These are phyloP conservation scores for Arachis stenosperma DNA, from an alignment of 306 rosid genomes.

Conservation along the genomic window DNA sequence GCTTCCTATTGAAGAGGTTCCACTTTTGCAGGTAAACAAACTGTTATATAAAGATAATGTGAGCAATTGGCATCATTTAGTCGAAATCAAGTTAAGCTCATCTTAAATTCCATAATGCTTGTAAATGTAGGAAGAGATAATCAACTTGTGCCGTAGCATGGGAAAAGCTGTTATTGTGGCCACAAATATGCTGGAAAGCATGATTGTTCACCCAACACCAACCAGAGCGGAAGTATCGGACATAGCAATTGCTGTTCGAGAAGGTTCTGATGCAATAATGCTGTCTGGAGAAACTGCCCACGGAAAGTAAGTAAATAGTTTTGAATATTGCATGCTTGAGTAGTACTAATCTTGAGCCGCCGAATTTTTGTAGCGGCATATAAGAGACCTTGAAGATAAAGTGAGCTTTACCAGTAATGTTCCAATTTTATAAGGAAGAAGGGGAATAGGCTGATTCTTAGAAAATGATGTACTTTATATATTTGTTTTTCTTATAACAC, in stretches of 20 bases:
- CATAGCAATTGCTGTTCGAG: constrained; percentile 98
- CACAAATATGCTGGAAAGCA: constrained; percentile 98
- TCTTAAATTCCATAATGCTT: constrained; percentile 32
- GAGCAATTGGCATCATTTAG: constrained; percentile 1
- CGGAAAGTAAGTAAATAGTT: constrained; percentile 75
- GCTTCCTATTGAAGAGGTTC: constrained; percentile 64
- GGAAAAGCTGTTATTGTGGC: constrained; percentile 99
- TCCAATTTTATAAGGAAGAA: constrained; percentile 11
- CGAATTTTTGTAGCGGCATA: constrained; percentile 18
- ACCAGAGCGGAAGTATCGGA: constrained; percentile 99
- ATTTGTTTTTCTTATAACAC: constrained; percentile 28
- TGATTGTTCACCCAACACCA: constrained; percentile 98
- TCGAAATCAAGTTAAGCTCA: constrained; percentile 22
- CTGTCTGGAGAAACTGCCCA: constrained; percentile 99
- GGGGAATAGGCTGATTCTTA: constrained; percentile 3
- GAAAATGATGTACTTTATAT: neutral
- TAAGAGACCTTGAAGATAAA: neutral
- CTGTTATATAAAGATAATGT: neutral
- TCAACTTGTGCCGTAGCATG: constrained; percentile 91
- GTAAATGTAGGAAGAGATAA: constrained; percentile 82
- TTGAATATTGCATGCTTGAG: constrained; percentile 4
- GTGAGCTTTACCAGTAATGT: neutral
- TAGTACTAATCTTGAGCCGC: neutral
- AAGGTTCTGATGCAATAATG: constrained; percentile 97
- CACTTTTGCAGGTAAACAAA: constrained; percentile 52